phyloP scores from a whole-genome alignment of 208 protist species.

The Wallacemonas collosoma region DNA sequence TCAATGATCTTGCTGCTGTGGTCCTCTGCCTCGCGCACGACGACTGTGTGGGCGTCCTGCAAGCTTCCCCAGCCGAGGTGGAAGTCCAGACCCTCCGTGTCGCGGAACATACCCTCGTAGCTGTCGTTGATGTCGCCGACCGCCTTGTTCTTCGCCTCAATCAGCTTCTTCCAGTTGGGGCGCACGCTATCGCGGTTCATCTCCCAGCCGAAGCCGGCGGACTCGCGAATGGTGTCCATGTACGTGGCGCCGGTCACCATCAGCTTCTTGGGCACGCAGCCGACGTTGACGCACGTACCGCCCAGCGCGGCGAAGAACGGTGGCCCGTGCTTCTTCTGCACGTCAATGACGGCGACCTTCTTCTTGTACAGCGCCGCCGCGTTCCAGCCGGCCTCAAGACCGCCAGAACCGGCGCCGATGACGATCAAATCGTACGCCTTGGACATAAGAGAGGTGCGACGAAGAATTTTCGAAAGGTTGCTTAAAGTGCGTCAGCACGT shows the following conservation, averaged over 20 bases:
- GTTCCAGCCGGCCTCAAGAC: constrained; percentile 87
- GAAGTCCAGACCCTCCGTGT: constrained; percentile 86
- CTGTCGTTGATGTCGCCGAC: constrained; percentile 89
- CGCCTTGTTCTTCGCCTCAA: constrained; percentile 86
- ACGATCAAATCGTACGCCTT: constrained; percentile 90
- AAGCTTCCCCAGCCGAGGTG: constrained; percentile 80
- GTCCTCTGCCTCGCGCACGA: constrained; percentile 63
- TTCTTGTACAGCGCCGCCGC: constrained; percentile 82
- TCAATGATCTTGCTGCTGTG: constrained; percentile 52
- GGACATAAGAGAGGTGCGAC: constrained; percentile 46
- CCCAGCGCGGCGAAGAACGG: constrained; percentile 79
- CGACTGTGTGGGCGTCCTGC: constrained; percentile 70
- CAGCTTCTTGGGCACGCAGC: constrained; percentile 91
- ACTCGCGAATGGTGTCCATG: constrained; percentile 78
- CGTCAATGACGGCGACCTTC: constrained; percentile 87
- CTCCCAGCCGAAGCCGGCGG: constrained; percentile 83
- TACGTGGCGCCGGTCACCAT: constrained; percentile 88
- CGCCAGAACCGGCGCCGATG: constrained; percentile 87
- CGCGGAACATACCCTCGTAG: constrained; percentile 89
- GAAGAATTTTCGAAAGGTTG: constrained; percentile 50
- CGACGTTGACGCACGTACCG: constrained; percentile 88
- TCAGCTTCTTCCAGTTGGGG: constrained; percentile 87
- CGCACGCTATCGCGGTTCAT: constrained; percentile 42
- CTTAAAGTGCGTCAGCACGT: too few relatives aligned
- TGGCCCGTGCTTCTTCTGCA: constrained; percentile 78